Percentiles rank a stretch among this genome's conserved stretches.
These are phyloP conservation scores for Neolentinus lepideus DNA, from an alignment of 1,284 basidiomycete genomes.

Conservation along the genomic window DNA sequence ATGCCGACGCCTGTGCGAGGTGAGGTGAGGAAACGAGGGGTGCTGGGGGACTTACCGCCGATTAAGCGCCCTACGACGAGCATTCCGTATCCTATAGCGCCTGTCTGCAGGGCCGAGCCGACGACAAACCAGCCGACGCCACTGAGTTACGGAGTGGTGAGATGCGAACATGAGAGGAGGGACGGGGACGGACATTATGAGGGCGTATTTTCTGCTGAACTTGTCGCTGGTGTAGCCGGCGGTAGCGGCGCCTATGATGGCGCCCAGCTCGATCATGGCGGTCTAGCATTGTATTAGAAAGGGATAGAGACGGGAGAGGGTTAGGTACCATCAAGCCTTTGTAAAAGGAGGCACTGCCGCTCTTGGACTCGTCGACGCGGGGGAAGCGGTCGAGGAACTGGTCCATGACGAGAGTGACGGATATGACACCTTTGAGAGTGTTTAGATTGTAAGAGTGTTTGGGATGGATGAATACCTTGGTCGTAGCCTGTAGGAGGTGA, in stretches of 20 bases:
- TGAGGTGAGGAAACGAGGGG: constrained; percentile 3
- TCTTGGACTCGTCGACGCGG: background rate
- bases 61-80: background rate
- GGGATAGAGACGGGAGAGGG: background rate
- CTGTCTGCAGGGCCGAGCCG: constrained; percentile 24
- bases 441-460: background rate
- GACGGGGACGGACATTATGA: background rate
- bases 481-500: background rate
- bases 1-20: constrained; percentile 19
- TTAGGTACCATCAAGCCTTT: background rate
- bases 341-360: background rate
- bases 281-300: background rate
- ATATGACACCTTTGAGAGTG: background rate
- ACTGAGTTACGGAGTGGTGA: background rate
- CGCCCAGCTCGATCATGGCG: background rate
- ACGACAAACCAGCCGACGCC: constrained; percentile 16
- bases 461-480: background rate
- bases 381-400: background rate
- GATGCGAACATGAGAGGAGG: background rate
- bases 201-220: background rate
- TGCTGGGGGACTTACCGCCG: background rate
- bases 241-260: background rate
- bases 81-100: constrained; percentile 17
- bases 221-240: background rate
- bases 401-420: background rate